Percentiles rank a stretch among this genome's conserved stretches.
phyloP scores from a whole-genome alignment of 176 grass and related monocot genomes.

The sorghum (Sorghum bicolor) region DNA sequence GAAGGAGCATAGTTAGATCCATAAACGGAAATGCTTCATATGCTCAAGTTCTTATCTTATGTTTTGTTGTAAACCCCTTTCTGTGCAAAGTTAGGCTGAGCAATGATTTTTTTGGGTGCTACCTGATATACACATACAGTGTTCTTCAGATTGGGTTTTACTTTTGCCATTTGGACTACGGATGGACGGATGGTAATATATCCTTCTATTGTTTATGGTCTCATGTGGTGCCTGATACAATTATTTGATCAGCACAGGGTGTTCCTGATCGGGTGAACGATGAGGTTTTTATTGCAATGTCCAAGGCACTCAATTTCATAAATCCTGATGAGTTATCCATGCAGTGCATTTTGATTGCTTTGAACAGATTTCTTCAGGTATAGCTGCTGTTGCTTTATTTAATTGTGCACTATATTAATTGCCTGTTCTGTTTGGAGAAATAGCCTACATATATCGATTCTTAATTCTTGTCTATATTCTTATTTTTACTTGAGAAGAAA shows the following conservation, averaged over 20 bases:
- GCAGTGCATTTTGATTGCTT: slow-evolving; percentile 98
- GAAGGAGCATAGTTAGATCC: too few species aligned
- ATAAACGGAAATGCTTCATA: too few species aligned
- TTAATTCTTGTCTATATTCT: slow-evolving; percentile 12
- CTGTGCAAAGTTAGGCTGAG: slow-evolving; percentile 18
- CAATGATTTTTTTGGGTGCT: slow-evolving; percentile 24
- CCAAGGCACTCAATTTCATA: slow-evolving; percentile 98
- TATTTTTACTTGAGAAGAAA: slow-evolving; percentile 18
- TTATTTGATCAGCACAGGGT: slow-evolving; percentile 73
- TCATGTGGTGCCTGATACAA: slow-evolving; percentile 40
- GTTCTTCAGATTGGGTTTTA: slow-evolving; percentile 6
- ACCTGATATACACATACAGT: slow-evolving; percentile 5
- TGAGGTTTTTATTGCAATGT: slow-evolving; percentile 99
- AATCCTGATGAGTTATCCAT: slow-evolving; percentile 97
- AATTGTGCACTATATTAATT: slow-evolving; percentile 9
- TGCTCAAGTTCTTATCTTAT: not conserved
- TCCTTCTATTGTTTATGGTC: slow-evolving; percentile 10
- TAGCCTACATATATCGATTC: not conserved
- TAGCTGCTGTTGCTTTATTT: not conserved
- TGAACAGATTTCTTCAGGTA: slow-evolving; percentile 97
- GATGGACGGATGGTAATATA: slow-evolving; percentile 16
- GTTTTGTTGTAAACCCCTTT: not conserved
- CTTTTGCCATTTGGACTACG: slow-evolving; percentile 6
- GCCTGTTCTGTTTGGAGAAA: slow-evolving; percentile 16
- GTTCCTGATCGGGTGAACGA: slow-evolving; percentile 88